Percentiles rank a stretch among this genome's conserved stretches.
phyloP scores from a whole-genome alignment of 1,139 yeast species.

The Arxiozyma heterogenica region DNA sequence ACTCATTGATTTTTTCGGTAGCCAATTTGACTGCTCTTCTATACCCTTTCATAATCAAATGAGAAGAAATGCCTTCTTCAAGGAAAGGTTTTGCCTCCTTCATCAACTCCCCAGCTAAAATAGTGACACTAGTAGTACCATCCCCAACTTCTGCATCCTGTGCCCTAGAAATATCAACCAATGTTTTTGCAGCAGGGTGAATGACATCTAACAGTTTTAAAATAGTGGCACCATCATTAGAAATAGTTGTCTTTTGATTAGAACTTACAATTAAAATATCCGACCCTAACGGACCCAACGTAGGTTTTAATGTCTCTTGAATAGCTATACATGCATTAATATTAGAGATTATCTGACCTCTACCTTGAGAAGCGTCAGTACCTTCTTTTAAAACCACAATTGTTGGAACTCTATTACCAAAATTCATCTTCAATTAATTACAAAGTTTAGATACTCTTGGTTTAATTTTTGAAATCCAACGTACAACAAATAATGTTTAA shows the following conservation, averaged over 20 bases:
- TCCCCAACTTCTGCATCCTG: slow-evolving; percentile 99
- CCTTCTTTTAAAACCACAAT: slow-evolving; percentile 97
- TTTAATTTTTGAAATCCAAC: background rate
- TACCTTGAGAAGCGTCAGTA: slow-evolving; percentile 93
- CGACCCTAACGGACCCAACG: slow-evolving; percentile 95
- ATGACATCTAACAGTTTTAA: slow-evolving; percentile 86
- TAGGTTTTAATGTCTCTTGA: slow-evolving; percentile 89
- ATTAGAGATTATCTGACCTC: slow-evolving; percentile 88
- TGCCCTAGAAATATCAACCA: slow-evolving; percentile 90
- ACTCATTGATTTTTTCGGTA: slow-evolving; percentile 58
- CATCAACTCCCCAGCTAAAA: slow-evolving; percentile 87
- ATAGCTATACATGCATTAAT: slow-evolving; percentile 96
- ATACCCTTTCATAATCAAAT: slow-evolving; percentile 78
- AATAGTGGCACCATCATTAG: slow-evolving; percentile 97
- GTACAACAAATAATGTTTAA: too few species aligned
- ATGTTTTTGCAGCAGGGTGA: slow-evolving; percentile 94
- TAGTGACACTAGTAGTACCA: slow-evolving; percentile 94
- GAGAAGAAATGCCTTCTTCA: slow-evolving; percentile 93
- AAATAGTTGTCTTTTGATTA: slow-evolving; percentile 82
- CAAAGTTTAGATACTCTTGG: background rate
- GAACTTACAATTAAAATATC: slow-evolving; percentile 82
- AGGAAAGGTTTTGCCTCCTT: slow-evolving; percentile 84
- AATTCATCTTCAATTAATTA: slow-evolving; percentile 46
- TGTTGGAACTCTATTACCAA: slow-evolving; percentile 90
- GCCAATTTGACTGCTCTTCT: slow-evolving; percentile 77